phyloP scores from a whole-genome alignment of 495 filamentous ascomycete genomes.

The Xylaria sp. region DNA sequence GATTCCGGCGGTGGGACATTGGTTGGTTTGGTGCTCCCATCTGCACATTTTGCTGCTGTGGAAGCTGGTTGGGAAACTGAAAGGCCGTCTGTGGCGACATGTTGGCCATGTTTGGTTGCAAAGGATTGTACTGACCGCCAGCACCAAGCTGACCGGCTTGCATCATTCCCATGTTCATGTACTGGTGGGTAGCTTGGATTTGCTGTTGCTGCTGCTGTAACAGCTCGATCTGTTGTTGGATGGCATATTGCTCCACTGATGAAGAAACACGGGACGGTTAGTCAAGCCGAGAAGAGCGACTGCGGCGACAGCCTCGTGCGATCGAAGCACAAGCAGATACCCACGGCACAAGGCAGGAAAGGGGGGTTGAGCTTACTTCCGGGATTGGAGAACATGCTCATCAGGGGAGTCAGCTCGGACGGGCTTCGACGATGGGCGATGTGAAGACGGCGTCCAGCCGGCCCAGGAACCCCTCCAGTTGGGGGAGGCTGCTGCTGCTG shows the following conservation, averaged over 20 bases:
- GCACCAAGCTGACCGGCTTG: constrained; percentile 79
- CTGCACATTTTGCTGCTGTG: constrained; percentile 65
- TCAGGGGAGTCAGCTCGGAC: constrained; percentile 95
- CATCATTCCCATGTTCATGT: constrained; percentile 95
- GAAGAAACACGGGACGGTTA: constrained; percentile 37
- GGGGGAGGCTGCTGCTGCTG: constrained; percentile 68
- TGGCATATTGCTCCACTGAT: constrained; percentile 95
- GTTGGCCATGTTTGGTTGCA: constrained; percentile 70
- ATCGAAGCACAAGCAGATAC: constrained; percentile 23
- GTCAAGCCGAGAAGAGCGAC: constrained; percentile 28
- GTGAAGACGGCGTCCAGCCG: constrained; percentile 88
- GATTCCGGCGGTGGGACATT: constrained; percentile 91
- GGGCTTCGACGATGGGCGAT: constrained; percentile 97
- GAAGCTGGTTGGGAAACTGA: constrained; percentile 86
- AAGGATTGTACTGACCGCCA: constrained; percentile 70
- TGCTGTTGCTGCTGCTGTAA: constrained; percentile 99
- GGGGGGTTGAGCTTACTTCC: constrained; percentile 55
- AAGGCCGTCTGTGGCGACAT: constrained; percentile 85
- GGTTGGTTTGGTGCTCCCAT: constrained; percentile 81
- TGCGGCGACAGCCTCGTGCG: constrained; percentile 14
- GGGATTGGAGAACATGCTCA: constrained; percentile 81
- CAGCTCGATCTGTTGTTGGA: constrained; percentile 98
- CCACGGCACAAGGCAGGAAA: constrained; percentile 8
- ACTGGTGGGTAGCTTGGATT: constrained; percentile 93
- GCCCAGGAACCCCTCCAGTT: constrained; percentile 74